Evolutionary conservation across 2,329 filamentous ascomycete species (phyloP).

Genomic region (Colletotrichum aenigma): DNA sequence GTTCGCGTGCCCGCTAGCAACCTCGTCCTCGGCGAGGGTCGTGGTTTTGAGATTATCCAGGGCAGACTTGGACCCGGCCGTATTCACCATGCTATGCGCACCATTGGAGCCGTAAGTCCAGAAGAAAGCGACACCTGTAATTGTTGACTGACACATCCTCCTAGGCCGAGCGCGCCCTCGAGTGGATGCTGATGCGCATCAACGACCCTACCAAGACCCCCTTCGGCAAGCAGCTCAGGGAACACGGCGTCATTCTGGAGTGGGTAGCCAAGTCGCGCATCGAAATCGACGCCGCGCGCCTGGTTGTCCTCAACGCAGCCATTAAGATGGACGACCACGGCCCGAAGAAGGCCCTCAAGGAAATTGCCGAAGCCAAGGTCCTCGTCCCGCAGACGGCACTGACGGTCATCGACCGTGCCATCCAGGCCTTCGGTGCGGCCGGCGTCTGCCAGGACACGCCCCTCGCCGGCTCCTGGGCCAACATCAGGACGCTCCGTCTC

Average conservation of each 20-base stretch:
- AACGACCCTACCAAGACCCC: constrained; percentile 92
- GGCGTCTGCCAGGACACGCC: constrained; percentile 96
- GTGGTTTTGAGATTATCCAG: constrained; percentile 98
- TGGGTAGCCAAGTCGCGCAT: constrained; percentile 92
- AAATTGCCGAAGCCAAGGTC: constrained; percentile 96
- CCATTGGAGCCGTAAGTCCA: constrained; percentile 75
- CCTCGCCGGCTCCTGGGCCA: constrained; percentile 81
- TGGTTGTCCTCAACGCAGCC: constrained; percentile 92
- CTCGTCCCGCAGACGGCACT: constrained; percentile 83
- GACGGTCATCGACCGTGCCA: constrained; percentile 89
- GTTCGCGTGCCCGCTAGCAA: constrained; percentile 85
- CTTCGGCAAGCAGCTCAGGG: constrained; percentile 84
- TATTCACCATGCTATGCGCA: constrained; percentile 97
- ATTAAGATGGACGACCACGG: constrained; percentile 91
- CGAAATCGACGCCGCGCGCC: constrained; percentile 90
- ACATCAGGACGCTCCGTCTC: constrained; percentile 80
- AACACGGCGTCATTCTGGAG: constrained; percentile 94
- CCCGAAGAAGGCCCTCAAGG: constrained; percentile 86
- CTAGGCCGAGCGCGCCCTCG: constrained; percentile 83
- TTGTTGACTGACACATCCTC: not conserved
- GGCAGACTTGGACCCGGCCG: constrained; percentile 93
- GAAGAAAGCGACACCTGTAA: not conserved
- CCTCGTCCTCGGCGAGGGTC: constrained; percentile 90
- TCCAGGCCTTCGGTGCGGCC: constrained; percentile 90
- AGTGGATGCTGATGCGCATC: constrained; percentile 93